A percentile compares a stretch with the other conserved stretches of the same genome.
Evolutionary conservation across 23 red algal species (phyloP).

Genomic region (Gracilaria domingensis): DNA sequence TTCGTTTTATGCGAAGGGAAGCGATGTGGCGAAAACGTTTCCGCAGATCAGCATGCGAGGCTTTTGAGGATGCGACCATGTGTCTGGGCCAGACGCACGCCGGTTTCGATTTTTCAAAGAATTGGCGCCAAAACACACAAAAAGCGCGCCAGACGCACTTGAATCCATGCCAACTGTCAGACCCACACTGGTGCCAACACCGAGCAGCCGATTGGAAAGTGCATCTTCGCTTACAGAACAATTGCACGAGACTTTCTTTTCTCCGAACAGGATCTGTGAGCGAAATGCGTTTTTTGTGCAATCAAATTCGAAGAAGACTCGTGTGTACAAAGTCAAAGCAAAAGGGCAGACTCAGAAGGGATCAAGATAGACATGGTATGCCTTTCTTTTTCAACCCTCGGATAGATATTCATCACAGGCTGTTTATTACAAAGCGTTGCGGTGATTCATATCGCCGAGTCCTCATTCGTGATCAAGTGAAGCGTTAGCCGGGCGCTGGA

Average conservation of each 20-base stretch:
- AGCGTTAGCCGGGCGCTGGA: not conserved
- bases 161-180: not conserved
- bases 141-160: constrained; percentile 24
- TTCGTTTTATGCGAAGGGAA: not conserved
- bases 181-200: too few species aligned
- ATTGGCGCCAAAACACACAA: constrained; percentile 11
- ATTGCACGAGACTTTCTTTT: too few species aligned
- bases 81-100: not conserved
- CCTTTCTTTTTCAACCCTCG: not conserved
- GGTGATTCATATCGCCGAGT: not conserved
- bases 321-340: not conserved
- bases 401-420: not conserved
- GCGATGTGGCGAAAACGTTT: not conserved
- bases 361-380: not conserved
- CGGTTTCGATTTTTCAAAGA: constrained; percentile 1
- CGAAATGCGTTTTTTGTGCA: not conserved
- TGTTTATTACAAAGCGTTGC: not conserved
- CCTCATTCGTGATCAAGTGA: not conserved
- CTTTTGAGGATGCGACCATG: not conserved
- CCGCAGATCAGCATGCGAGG: not conserved
- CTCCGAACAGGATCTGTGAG: not conserved
- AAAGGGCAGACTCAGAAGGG: not conserved
- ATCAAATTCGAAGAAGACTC: not conserved
- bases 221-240: too few species aligned
- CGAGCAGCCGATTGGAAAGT: too few species aligned